Evolutionary conservation across 2,329 filamentous ascomycete genomes (phyloP).

Genomic region (Botrytis medusae): DNA sequence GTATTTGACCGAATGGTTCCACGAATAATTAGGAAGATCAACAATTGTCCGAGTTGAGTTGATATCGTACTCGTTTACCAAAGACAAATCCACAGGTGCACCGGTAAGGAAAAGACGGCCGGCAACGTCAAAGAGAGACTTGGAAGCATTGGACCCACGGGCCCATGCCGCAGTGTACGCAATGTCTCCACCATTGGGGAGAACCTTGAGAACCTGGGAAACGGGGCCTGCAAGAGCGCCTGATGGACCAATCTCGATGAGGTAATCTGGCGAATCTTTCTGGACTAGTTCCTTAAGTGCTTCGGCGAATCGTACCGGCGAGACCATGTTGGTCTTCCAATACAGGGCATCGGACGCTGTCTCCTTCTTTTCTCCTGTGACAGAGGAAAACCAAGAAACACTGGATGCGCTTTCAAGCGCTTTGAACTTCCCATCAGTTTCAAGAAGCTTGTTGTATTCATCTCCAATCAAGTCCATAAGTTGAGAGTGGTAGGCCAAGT

Average conservation of each 20-base stretch:
- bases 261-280: background rate
- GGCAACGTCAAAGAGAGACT: constrained; percentile 13
- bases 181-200: constrained; percentile 43
- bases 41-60: constrained; percentile 38
- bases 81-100: constrained; percentile 37
- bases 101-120: constrained; percentile 21
- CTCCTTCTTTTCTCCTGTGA: background rate
- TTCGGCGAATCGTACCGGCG: constrained; percentile 26
- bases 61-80: too few relatives aligned
- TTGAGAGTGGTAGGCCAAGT: constrained; percentile 36
- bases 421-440: background rate
- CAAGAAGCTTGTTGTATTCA: constrained; percentile 4
- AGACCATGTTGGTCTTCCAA: constrained; percentile 28
- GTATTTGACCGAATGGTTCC: constrained; percentile 53
- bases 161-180: constrained; percentile 21
- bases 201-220: constrained; percentile 13
- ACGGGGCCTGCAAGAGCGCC: constrained; percentile 23
- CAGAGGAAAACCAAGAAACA: constrained; percentile 10
- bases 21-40: constrained; percentile 51
- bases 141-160: constrained; percentile 9
- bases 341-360: constrained; percentile 20
- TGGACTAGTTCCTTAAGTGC: constrained; percentile 8
- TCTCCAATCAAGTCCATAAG: constrained; percentile 22
- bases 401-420: too few relatives aligned
- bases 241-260: constrained; percentile 26